Percentiles rank a stretch among this genome's conserved stretches.
Conservation (phyloP, 371 early-diverging fungal genomes). For the Smittium culicis region DNA sequence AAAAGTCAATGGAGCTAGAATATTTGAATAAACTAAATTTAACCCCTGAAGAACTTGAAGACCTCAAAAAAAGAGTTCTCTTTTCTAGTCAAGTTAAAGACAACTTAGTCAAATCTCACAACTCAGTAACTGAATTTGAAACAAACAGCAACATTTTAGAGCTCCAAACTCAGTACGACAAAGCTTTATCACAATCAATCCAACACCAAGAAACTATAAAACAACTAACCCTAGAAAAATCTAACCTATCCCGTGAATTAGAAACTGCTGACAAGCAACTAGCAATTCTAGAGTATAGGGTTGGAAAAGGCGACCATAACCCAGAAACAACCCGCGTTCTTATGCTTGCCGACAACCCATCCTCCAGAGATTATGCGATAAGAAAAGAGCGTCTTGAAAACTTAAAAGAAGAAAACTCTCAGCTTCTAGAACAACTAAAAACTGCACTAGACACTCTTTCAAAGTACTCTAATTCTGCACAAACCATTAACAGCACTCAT, state of each 20-base stretch:
- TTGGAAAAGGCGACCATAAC: conserved; percentile 52
- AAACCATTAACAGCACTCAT: not conserved
- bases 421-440: conserved; percentile 25
- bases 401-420: conserved; percentile 37
- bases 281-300: conserved; percentile 36
- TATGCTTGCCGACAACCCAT: conserved; percentile 58
- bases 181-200: conserved; percentile 15
- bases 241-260: conserved; percentile 16
- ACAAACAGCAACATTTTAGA: conserved; percentile 18
- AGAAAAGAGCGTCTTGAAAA: conserved; percentile 46
- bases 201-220: conserved; percentile 10
- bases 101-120: not conserved
- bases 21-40: not conserved
- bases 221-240: conserved; percentile 7
- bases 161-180: conserved; percentile 25
- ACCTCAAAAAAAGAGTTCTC: not conserved
- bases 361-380: conserved; percentile 43
- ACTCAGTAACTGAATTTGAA: conserved; percentile 13
- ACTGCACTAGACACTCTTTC: not conserved
- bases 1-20: conserved; percentile 13
- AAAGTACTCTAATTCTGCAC: not conserved
- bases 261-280: conserved; percentile 25
- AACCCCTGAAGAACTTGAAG: not conserved
- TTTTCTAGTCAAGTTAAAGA: not conserved
- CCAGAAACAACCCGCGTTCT: conserved; percentile 43